Evolutionary conservation across 2,329 filamentous ascomycete genomes (phyloP).

Genomic region (Pseudogymnoascus sp.): DNA sequence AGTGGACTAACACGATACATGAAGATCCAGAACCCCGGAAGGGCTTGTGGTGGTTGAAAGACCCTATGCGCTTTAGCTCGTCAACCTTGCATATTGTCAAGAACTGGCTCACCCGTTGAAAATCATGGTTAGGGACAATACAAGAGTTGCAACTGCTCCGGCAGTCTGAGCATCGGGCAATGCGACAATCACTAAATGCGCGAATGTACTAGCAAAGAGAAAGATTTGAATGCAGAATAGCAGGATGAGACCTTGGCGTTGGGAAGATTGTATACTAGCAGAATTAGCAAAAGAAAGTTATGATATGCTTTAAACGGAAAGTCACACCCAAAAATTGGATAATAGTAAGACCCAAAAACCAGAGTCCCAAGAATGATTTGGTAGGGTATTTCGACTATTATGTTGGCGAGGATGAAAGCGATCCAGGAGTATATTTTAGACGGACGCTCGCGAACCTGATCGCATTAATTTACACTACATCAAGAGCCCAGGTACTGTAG

Average conservation of each 20-base stretch:
- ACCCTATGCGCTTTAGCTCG: background rate
- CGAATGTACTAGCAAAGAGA: constrained; percentile 71
- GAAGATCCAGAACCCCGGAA: constrained; percentile 72
- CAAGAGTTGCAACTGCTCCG: constrained; percentile 64
- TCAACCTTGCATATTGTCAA: background rate
- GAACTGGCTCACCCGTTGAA: constrained; percentile 49
- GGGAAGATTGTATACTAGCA: background rate
- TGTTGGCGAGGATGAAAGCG: constrained; percentile 26
- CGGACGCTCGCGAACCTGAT: constrained; percentile 28
- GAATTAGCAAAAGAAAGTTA: background rate
- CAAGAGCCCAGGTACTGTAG: background rate
- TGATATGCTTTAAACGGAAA: background rate
- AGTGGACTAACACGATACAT: constrained; percentile 76
- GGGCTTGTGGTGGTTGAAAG: constrained; percentile 23
- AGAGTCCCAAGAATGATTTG: constrained; percentile 64
- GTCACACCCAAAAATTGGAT: too few species aligned
- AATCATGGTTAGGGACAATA: constrained; percentile 63
- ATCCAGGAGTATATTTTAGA: constrained; percentile 21
- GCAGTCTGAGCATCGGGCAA: constrained; percentile 66
- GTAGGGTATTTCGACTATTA: constrained; percentile 76
- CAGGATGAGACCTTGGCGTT: constrained; percentile 54
- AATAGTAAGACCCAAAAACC: constrained; percentile 53
- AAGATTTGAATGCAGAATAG: constrained; percentile 66
- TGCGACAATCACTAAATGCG: constrained; percentile 66
- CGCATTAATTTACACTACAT: background rate